These are phyloP conservation scores for Uronychia setigera DNA, from an alignment of 73 alveolate species.

Conservation along the genomic window DNA sequence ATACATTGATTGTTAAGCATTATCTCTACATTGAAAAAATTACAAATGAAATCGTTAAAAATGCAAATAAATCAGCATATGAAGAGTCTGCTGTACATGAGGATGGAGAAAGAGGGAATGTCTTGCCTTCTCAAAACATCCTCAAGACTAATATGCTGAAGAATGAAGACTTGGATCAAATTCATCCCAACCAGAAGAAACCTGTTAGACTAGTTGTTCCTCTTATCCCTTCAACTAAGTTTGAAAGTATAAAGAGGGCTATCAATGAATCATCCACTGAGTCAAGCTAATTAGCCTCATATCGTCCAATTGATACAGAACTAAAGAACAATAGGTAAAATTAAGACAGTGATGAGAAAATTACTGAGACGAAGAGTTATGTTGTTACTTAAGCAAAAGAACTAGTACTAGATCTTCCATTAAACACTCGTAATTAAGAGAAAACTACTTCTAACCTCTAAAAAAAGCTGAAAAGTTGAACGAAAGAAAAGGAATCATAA, in stretches of 20 bases:
- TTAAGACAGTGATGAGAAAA: not conserved
- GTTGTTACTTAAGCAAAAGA: not conserved
- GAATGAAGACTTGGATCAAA: not conserved
- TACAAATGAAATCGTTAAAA: not conserved
- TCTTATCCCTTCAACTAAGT: not conserved
- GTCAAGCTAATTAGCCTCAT: not conserved
- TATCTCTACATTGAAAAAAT: not conserved
- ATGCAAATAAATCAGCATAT: not conserved
- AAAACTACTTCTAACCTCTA: not conserved
- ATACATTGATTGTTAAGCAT: not conserved
- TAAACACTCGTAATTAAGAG: not conserved
- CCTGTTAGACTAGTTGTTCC: not conserved
- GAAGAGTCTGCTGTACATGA: not conserved
- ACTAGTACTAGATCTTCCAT: not conserved
- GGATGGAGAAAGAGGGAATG: conserved; percentile 1
- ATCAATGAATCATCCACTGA: not conserved
- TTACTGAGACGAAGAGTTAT: not conserved
- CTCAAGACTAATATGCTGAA: not conserved
- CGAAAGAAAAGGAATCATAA: not conserved
- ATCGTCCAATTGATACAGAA: not conserved
- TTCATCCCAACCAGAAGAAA: not conserved
- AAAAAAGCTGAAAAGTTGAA: not conserved
- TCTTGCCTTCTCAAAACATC: not conserved
- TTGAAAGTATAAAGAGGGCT: not conserved
- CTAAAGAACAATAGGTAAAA: not conserved